Evolutionary conservation across 495 filamentous ascomycete species (phyloP).

Genomic region (Xylaria sp.): DNA sequence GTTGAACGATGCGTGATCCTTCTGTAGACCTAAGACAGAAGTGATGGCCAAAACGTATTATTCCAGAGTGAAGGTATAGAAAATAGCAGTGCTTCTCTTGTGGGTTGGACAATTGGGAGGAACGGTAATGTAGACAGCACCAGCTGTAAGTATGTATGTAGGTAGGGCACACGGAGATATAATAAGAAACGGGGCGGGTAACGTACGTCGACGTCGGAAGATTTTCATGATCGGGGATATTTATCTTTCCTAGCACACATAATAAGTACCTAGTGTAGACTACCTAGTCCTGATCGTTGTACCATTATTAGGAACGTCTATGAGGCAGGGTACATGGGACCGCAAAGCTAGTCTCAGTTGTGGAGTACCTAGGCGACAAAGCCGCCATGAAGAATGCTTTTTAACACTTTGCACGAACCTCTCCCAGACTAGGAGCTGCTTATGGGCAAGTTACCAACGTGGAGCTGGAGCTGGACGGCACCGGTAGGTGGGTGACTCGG

Average conservation of each 20-base stretch:
- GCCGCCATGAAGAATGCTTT: conserved; percentile 21
- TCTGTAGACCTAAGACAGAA: background rate
- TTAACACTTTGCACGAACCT: conserved; percentile 18
- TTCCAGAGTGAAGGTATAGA: background rate
- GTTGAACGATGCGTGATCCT: background rate
- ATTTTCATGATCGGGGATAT: conserved; percentile 34
- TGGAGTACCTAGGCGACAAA: conserved; percentile 29
- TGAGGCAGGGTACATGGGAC: conserved; percentile 25
- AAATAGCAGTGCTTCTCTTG: background rate
- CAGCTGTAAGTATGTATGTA: conserved; percentile 28
- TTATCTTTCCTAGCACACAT: conserved; percentile 26
- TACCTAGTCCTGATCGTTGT: conserved; percentile 15
- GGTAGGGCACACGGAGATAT: conserved; percentile 21
- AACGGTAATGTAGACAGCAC: background rate
- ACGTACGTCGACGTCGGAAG: conserved; percentile 40
- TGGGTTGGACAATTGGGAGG: conserved; percentile 5
- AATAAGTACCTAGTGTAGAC: conserved; percentile 25
- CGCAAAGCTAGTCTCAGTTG: conserved; percentile 24
- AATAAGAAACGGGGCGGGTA: conserved; percentile 37
- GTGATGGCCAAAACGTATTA: background rate
- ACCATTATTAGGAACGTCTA: conserved; percentile 23
- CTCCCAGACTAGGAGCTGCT: conserved; percentile 18
- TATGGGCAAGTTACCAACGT: conserved; percentile 23
- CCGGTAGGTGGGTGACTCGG: conserved; percentile 21
- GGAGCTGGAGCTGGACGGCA: conserved; percentile 25